Base-by-base conservation (phyloP, 2,329 filamentous ascomycete species). In the Akanthomyces lecanii region DNA sequence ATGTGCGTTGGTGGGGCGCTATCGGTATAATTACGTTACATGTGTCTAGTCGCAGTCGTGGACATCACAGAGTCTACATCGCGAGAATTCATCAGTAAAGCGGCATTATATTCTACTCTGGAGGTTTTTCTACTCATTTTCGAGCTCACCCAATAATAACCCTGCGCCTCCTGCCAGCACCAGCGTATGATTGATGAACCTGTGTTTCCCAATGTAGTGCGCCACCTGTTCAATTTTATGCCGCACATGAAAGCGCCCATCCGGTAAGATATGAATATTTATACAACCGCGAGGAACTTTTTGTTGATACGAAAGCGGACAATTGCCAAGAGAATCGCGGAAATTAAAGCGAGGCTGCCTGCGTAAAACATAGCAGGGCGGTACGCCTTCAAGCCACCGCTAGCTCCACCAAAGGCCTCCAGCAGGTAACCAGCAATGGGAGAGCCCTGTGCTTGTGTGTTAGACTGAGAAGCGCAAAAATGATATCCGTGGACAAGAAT, bases 341-440 rank as follows among this genome's bases (percentile, higher is more conserved):
- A 77, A 1, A 70, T 75, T 18, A 82, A 67, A 0, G 81, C 78
- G 69, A 85, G 74, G 1, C 78, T 79, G 1, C 84, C 85, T 4
- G 84, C 83, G 67, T 86, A 87, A 69, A 83, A 85, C 71, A 88
- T 88, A 1, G 85, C 85, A 0, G 84, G 83, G 25, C 83, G 77
- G 66, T 84, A 88, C 0, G 84, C 81, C 30, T 79, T 72, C 1
- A 85, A 71, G 0, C 81, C 81, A 3, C 72, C 73, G 0, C 79
- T 72, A 16, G 79, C 75, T 12, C 82, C 82, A 5, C 84, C 83
- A 42, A 81, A 82, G 0, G 82, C 82, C 62, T 81, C 78, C 0
- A 88, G 75, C 0, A 88, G 74, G 64, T 84, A 86, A 8, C 85
- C 84, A 1, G 85, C 85, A 66, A 88, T 86, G 0, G 85, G 85